Percentiles rank a stretch among this genome's conserved stretches.
phyloP scores from a whole-genome alignment of 1,139 yeast species.

The Kluyveromyces sp. region DNA sequence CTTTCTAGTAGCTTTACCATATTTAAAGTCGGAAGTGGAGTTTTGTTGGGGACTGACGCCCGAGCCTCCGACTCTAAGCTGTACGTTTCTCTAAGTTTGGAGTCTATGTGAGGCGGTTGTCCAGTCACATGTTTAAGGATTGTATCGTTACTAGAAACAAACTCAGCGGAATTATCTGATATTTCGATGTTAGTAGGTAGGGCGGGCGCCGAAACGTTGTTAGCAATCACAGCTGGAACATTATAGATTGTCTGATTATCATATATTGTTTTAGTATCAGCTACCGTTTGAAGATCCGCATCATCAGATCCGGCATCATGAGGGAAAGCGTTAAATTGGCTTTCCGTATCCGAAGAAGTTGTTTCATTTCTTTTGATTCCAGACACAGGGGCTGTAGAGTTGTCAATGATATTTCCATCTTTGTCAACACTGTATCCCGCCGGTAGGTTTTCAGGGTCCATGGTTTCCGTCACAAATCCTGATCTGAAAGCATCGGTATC shows the following conservation, averaged over 20 bases:
- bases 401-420: constrained; percentile 23
- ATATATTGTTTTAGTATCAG: constrained; percentile 31
- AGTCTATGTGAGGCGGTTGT: constrained; percentile 11
- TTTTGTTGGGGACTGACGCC: background rate
- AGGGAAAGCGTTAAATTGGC: constrained; percentile 33
- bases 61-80: background rate
- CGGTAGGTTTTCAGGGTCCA: constrained; percentile 20
- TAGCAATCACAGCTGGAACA: constrained; percentile 30
- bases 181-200: constrained; percentile 21
- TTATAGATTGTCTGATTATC: constrained; percentile 32
- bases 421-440: constrained; percentile 29
- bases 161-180: constrained; percentile 4
- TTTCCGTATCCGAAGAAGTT: constrained; percentile 29
- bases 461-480: constrained; percentile 27
- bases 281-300: constrained; percentile 29
- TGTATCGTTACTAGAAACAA: constrained; percentile 9
- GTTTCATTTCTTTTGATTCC: constrained; percentile 18
- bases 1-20: constrained; percentile 21
- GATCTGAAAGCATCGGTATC: constrained; percentile 28
- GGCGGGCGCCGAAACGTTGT: constrained; percentile 28
- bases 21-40: constrained; percentile 21
- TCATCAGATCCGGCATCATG: constrained; percentile 12
- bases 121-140: constrained; percentile 12
- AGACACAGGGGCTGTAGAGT: constrained; percentile 20
- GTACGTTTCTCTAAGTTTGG: constrained; percentile 9